Evolutionary conservation across 257 asterid genomes (phyloP).

Genomic region (Paraleonurus japonicus): DNA sequence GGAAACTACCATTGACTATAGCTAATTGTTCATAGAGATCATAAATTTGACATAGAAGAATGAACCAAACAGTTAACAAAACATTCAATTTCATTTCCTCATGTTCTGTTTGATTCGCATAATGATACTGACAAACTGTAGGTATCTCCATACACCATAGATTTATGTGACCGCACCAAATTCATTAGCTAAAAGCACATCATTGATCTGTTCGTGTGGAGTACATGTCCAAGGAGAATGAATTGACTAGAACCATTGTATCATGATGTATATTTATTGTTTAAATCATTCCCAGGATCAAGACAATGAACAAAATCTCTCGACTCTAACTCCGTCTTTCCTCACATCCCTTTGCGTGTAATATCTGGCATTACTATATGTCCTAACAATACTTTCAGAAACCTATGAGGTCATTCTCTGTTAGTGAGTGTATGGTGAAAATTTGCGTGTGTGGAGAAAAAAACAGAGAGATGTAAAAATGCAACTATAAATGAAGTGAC

Average conservation of each 20-base stretch:
- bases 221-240: too few species aligned
- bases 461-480: neutral
- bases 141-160: too few species aligned
- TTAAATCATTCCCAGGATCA: conserved; percentile 7
- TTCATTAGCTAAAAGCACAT: too few species aligned
- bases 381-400: neutral
- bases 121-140: too few species aligned
- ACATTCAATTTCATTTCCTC: too few species aligned
- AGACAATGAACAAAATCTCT: neutral
- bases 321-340: conserved; percentile 1
- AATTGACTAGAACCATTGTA: too few species aligned
- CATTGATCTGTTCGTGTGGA: too few species aligned
- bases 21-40: neutral
- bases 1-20: neutral
- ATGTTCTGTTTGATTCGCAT: too few species aligned
- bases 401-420: neutral
- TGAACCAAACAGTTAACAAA: too few species aligned
- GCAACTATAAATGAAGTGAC: neutral
- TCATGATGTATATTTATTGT: neutral
- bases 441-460: conserved; percentile 6
- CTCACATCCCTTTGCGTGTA: neutral
- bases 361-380: neutral
- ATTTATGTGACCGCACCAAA: too few species aligned
- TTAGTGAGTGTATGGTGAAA: neutral
- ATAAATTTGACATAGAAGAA: neutral